Evolutionary conservation across 2,329 filamentous ascomycete genomes (phyloP).

Genomic region (Dactylonectria macrodidyma): DNA sequence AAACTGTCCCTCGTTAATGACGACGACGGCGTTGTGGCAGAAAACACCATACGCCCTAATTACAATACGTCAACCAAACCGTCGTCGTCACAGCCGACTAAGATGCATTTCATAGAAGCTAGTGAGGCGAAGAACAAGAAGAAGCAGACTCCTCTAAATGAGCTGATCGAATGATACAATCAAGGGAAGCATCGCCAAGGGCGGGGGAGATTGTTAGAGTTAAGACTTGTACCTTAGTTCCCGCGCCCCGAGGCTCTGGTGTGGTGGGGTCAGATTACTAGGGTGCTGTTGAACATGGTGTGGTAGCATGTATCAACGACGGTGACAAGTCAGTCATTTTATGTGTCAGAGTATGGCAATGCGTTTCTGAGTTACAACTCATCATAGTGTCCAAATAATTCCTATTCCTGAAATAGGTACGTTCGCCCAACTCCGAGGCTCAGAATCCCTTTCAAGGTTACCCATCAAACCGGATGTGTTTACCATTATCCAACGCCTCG

Average conservation of each 20-base stretch:
- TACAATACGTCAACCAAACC: not conserved
- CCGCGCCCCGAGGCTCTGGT: not conserved
- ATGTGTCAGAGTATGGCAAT: not conserved
- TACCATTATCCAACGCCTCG: constrained; percentile 24
- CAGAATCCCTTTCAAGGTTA: not conserved
- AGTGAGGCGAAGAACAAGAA: too few relatives aligned
- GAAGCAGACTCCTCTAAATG: too few relatives aligned
- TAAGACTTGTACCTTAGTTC: not conserved
- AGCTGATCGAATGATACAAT: too few relatives aligned
- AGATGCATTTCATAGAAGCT: not conserved
- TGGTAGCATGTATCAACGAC: not conserved
- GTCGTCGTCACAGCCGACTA: not conserved
- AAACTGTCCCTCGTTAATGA: not conserved
- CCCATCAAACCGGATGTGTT: constrained; percentile 10
- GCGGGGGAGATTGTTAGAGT: too few relatives aligned
- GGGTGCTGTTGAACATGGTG: constrained; percentile 1
- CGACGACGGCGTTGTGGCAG: not conserved
- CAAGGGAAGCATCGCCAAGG: too few relatives aligned
- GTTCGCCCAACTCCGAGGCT: constrained; percentile 37
- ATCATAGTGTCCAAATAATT: not conserved
- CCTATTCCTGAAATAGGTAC: not conserved
- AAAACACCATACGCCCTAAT: not conserved
- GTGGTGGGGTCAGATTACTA: constrained; percentile 20
- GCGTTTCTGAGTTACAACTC: not conserved
- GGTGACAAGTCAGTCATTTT: not conserved